Evolutionary conservation across 2,329 filamentous ascomycete genomes (phyloP).

Genomic region (Hirsutella thompsonii): DNA sequence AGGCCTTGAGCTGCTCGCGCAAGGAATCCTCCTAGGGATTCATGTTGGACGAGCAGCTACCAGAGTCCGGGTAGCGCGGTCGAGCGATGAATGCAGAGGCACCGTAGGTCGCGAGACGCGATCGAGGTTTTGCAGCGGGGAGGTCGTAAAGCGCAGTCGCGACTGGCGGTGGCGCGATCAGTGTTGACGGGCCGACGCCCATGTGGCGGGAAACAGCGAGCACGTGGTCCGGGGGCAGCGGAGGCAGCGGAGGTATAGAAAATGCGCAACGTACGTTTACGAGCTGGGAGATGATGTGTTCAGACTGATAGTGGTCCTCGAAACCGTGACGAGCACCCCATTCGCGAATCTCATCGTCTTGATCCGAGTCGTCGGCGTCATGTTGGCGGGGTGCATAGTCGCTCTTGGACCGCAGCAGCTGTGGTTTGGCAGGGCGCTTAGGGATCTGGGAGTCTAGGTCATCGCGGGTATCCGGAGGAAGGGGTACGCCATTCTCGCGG

Average conservation of each 20-base stretch:
- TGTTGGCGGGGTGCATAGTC: conserved; percentile 32
- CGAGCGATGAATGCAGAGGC: neutral
- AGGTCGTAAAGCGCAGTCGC: neutral
- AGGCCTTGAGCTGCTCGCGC: conserved; percentile 1
- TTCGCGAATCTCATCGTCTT: conserved; percentile 31
- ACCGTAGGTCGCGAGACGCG: neutral
- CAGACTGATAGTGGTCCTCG: conserved; percentile 82
- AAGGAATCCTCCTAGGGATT: neutral
- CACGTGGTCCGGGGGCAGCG: conserved; percentile 4
- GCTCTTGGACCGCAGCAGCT: conserved; percentile 43
- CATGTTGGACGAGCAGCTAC: neutral
- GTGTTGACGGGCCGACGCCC: neutral
- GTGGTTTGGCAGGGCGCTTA: conserved; percentile 31
- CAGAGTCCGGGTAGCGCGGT: neutral
- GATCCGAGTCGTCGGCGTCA: conserved; percentile 23
- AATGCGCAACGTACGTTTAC: conserved; percentile 51
- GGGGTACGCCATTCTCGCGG: conserved; percentile 22
- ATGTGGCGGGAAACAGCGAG: conserved; percentile 1
- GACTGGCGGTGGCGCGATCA: neutral
- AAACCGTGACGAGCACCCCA: conserved; percentile 71
- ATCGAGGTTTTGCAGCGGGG: neutral
- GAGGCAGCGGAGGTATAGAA: conserved; percentile 1
- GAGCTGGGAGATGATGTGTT: conserved; percentile 75
- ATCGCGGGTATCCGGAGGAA: conserved; percentile 12
- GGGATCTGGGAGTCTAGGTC: conserved; percentile 22